phyloP scores from a whole-genome alignment of 352 stramenopile genomes.

The Lagenidium sp. region DNA sequence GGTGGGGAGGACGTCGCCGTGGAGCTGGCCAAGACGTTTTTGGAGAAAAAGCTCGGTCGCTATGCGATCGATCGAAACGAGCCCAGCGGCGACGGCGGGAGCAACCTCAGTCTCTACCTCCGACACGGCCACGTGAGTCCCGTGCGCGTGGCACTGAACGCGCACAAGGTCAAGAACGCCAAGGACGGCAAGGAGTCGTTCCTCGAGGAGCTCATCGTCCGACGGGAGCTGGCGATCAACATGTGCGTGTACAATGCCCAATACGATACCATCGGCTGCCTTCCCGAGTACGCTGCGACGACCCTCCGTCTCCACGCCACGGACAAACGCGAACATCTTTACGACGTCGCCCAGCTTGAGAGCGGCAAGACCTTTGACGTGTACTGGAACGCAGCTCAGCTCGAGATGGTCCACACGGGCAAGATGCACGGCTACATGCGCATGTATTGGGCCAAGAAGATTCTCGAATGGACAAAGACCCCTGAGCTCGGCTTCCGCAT shows the following conservation, averaged over 20 bases:
- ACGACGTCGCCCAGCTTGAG: slow-evolving; percentile 90
- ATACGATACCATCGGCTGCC: slow-evolving; percentile 91
- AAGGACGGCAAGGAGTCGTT: slow-evolving; percentile 87
- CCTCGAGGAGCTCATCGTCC: slow-evolving; percentile 96
- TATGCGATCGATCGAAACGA: slow-evolving; percentile 91
- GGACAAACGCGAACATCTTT: slow-evolving; percentile 87
- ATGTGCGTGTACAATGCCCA: slow-evolving; percentile 93
- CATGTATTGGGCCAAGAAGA: slow-evolving; percentile 99
- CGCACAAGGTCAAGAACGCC: slow-evolving; percentile 62
- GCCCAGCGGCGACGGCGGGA: slow-evolving; percentile 89
- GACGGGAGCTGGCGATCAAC: slow-evolving; percentile 96
- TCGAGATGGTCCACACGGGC: slow-evolving; percentile 91
- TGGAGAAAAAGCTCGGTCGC: slow-evolving; percentile 60
- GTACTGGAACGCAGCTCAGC: slow-evolving; percentile 98
- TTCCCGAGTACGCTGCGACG: slow-evolving; percentile 89
- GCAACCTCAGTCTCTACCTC: slow-evolving; percentile 90
- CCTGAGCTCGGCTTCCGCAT: slow-evolving; percentile 88
- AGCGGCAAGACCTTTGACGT: slow-evolving; percentile 90
- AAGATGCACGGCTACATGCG: slow-evolving; percentile 91
- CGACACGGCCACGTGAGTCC: slow-evolving; percentile 89
- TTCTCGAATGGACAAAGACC: slow-evolving; percentile 95
- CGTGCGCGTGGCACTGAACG: slow-evolving; percentile 50
- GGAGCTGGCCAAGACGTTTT: slow-evolving; percentile 81
- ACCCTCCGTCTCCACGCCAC: slow-evolving; percentile 86
- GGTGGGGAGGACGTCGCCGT: slow-evolving; percentile 63